Evolutionary conservation across 2,329 filamentous ascomycete genomes (phyloP).

Genomic region (Exophiala alcalophila): DNA sequence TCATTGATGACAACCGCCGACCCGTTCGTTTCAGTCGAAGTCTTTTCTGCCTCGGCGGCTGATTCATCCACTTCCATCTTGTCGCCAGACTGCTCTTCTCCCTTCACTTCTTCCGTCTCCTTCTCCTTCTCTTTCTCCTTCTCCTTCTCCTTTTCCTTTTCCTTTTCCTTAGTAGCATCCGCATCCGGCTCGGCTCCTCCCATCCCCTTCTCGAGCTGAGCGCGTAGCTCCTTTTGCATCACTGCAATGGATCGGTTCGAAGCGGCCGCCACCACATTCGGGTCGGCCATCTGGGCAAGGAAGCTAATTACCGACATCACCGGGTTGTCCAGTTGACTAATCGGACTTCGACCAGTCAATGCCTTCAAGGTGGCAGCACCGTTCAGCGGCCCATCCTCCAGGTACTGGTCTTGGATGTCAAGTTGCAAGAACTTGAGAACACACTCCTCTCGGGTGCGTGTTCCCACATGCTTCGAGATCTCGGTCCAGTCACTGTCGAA

Average conservation of each 20-base stretch:
- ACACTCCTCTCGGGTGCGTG: constrained; percentile 89
- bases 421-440: constrained; percentile 94
- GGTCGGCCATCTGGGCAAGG: constrained; percentile 85
- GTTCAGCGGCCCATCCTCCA: constrained; percentile 69
- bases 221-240: constrained; percentile 74
- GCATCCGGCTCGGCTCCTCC: constrained; percentile 52
- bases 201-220: constrained; percentile 66
- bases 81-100: constrained; percentile 38
- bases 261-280: constrained; percentile 83
- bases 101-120: constrained; percentile 49
- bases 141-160: constrained; percentile 50
- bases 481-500: constrained; percentile 96
- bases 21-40: constrained; percentile 51
- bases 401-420: constrained; percentile 95
- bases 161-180: constrained; percentile 46
- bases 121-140: constrained; percentile 49
- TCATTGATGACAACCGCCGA: constrained; percentile 53
- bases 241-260: constrained; percentile 84
- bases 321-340: constrained; percentile 90
- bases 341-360: constrained; percentile 77
- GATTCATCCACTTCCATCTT: constrained; percentile 61
- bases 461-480: constrained; percentile 88
- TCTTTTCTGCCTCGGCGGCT: constrained; percentile 25
- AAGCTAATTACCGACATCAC: constrained; percentile 96
- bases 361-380: constrained; percentile 64